These are phyloP conservation scores for Chrysochromulina tobinii DNA, from an alignment of 78 protist genomes.

Conservation along the genomic window DNA sequence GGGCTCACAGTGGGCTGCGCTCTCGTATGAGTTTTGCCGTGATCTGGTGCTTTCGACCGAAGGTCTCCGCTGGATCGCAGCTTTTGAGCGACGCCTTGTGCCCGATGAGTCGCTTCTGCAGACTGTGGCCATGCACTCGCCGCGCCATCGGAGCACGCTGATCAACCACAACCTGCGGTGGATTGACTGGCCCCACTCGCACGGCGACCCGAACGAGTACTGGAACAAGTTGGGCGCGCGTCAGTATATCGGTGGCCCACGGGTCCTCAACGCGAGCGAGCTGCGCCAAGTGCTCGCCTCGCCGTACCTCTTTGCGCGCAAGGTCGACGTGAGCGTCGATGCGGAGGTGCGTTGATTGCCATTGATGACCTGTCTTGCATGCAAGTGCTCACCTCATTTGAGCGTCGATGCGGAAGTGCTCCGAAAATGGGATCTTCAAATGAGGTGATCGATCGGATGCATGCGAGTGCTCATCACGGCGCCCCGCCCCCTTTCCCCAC, in stretches of 20 bases:
- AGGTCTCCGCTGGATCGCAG: too few species aligned
- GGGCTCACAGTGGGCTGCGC: constrained; percentile 26
- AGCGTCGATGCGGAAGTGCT: too few species aligned
- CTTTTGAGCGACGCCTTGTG: neutral
- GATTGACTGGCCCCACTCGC: constrained; percentile 19
- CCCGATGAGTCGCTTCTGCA: neutral
- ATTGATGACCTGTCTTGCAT: too few species aligned
- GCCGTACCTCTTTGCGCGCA: neutral
- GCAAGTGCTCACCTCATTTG: too few species aligned
- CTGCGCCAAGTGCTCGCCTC: neutral
- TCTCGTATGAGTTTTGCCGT: neutral
- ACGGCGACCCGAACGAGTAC: neutral
- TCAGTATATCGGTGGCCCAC: neutral
- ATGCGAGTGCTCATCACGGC: too few species aligned
- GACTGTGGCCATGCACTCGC: neutral
- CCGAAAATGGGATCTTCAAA: too few species aligned
- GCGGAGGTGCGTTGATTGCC: neutral
- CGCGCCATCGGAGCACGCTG: too few species aligned
- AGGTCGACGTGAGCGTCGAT: neutral
- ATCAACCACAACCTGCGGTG: constrained; percentile 3
- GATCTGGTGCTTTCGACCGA: neutral
- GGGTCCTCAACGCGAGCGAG: neutral
- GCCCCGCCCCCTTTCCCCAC: too few species aligned
- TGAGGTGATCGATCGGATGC: too few species aligned
- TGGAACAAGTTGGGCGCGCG: neutral